phyloP scores from a whole-genome alignment of 192 early-diverging fungal species.

The Podila verticillata region DNA sequence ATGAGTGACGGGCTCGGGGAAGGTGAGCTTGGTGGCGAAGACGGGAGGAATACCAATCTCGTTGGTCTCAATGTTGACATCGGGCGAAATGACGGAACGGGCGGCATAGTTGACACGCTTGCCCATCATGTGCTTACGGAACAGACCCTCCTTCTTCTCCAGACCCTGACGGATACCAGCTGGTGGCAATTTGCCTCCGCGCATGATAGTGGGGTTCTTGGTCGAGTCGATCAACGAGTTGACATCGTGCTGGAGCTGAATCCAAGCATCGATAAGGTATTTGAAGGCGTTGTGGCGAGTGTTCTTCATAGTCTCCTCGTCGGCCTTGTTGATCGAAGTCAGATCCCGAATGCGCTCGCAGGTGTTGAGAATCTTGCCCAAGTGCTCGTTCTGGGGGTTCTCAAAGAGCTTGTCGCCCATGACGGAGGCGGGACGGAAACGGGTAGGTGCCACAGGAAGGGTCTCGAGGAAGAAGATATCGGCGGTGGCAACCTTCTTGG shows the following conservation, averaged over 20 bases:
- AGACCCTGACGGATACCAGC: conserved; percentile 94
- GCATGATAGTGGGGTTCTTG: conserved; percentile 75
- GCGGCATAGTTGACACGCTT: conserved; percentile 99
- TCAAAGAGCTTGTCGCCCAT: conserved; percentile 92
- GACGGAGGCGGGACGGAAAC: conserved; percentile 93
- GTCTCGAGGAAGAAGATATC: conserved; percentile 96
- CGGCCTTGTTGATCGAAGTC: conserved; percentile 37
- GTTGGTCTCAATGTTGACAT: conserved; percentile 96
- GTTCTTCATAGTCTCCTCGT: conserved; percentile 33
- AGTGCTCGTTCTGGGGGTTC: conserved; percentile 93
- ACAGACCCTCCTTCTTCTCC: conserved; percentile 99
- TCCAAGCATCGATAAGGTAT: conserved; percentile 67
- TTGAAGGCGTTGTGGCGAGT: conserved; percentile 26
- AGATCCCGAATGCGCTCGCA: conserved; percentile 74
- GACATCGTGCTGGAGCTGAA: conserved; percentile 88
- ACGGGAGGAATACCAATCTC: conserved; percentile 98
- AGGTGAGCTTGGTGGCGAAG: conserved; percentile 95
- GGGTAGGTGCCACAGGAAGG: conserved; percentile 90
- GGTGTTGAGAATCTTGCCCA: conserved; percentile 85
- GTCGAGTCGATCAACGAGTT: conserved; percentile 95
- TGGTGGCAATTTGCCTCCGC: conserved; percentile 73
- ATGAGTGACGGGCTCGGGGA: conserved; percentile 96
- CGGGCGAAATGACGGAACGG: conserved; percentile 96
- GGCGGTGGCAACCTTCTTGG: conserved; percentile 59
- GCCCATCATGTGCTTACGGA: conserved; percentile 99